These are phyloP conservation scores for Hyaloperonospora brassicae DNA, from an alignment of 352 stramenopile species.

Conservation along the genomic window DNA sequence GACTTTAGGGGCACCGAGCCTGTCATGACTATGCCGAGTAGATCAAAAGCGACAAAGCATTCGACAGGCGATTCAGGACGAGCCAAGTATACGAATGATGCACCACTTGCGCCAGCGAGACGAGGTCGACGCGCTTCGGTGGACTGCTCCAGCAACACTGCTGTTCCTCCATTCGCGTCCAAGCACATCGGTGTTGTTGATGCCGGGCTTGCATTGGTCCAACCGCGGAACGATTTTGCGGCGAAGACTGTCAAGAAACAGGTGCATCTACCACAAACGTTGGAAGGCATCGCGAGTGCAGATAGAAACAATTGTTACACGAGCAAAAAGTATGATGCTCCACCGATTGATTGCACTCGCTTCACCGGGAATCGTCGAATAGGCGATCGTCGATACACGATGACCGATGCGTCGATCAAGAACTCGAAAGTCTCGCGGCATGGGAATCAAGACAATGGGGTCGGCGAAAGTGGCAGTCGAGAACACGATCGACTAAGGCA, in stretches of 20 bases:
- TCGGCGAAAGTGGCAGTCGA: slow-evolving; percentile 2
- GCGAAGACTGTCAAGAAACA: slow-evolving; percentile 2
- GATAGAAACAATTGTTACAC: background rate
- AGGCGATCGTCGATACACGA: slow-evolving; percentile 14
- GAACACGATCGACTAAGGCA: slow-evolving; percentile 6
- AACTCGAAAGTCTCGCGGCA: background rate
- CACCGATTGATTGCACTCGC: slow-evolving; percentile 7
- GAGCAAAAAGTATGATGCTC: slow-evolving; percentile 2
- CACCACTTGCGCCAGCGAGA: slow-evolving; percentile 5
- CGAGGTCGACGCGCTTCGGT: slow-evolving; percentile 9
- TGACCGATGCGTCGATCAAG: slow-evolving; percentile 2
- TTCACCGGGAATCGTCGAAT: slow-evolving; percentile 15
- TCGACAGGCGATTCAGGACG: slow-evolving; percentile 6
- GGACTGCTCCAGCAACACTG: slow-evolving; percentile 7
- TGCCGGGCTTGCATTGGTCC: slow-evolving; percentile 15
- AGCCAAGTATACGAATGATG: slow-evolving; percentile 16
- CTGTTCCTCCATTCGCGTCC: slow-evolving; percentile 14
- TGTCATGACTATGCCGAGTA: slow-evolving; percentile 9
- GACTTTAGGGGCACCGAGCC: slow-evolving; percentile 5
- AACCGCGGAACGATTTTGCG: slow-evolving; percentile 12
- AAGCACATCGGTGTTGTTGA: slow-evolving; percentile 16
- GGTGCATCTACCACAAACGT: background rate
- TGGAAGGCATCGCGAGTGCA: slow-evolving; percentile 2
- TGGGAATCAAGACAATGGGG: slow-evolving; percentile 1
- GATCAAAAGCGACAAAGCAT: slow-evolving; percentile 4